A percentile compares a stretch with the other conserved stretches of the same genome.
These are phyloP conservation scores for Artemisia argyi DNA, from an alignment of 129 eudicot genomes.

Conservation along the genomic window DNA sequence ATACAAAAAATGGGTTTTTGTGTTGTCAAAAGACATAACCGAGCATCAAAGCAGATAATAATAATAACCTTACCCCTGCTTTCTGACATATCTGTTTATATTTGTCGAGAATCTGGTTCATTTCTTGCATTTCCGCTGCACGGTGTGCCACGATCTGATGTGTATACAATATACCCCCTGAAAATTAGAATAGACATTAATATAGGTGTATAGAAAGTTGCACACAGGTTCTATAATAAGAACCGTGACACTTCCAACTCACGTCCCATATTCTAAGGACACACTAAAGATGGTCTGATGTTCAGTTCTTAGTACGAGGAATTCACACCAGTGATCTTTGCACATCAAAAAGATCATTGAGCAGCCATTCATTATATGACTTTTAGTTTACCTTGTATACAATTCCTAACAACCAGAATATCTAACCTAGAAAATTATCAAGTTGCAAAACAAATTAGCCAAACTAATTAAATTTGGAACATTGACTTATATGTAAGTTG, in stretches of 20 bases:
- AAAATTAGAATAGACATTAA: constrained; percentile 9
- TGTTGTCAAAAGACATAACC: constrained; percentile 4
- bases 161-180: constrained; percentile 63
- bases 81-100: constrained; percentile 46
- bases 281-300: neutral
- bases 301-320: too few relatives aligned
- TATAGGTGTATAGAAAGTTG: neutral
- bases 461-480: too few relatives aligned
- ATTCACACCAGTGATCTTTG: too few relatives aligned
- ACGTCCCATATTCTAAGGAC: constrained; percentile 7
- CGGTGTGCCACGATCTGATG: constrained; percentile 46
- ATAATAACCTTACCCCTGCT: constrained; percentile 46
- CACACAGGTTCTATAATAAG: neutral
- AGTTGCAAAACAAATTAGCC: constrained; percentile 9
- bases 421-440: constrained; percentile 16
- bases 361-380: neutral
- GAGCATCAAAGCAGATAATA: constrained; percentile 11
- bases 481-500: too few relatives aligned
- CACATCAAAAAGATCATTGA: neutral
- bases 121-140: constrained; percentile 55
- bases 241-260: neutral
- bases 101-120: constrained; percentile 47
- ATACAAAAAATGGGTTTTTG: neutral
- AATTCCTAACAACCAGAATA: neutral
- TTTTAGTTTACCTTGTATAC: neutral